Evolutionary conservation across 2,329 filamentous ascomycete genomes (phyloP).

Genomic region (Meredithiella fracta): DNA sequence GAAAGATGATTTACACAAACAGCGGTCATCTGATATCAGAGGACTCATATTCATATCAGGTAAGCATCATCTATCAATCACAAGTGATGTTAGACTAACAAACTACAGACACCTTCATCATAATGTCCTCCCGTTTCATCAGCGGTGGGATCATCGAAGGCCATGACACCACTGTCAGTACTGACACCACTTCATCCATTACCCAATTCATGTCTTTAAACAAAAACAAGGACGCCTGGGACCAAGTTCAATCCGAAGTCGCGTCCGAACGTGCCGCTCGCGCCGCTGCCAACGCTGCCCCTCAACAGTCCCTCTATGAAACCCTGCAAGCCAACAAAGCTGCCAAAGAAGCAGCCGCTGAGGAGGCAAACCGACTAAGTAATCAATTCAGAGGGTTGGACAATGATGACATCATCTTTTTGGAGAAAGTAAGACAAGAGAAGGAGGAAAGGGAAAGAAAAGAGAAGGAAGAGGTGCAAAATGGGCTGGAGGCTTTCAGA

Average conservation of each 20-base stretch:
- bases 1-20: too few species aligned
- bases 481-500: slow-evolving; percentile 39
- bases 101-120: background rate
- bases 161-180: slow-evolving; percentile 1
- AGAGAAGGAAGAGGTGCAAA: slow-evolving; percentile 37
- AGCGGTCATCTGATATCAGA: too few species aligned
- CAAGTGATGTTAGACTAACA: background rate
- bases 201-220: too few species aligned
- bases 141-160: slow-evolving; percentile 35
- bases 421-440: slow-evolving; percentile 40
- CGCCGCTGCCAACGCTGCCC: slow-evolving; percentile 29
- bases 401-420: slow-evolving; percentile 62
- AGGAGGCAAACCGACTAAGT: slow-evolving; percentile 52
- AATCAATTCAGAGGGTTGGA: slow-evolving; percentile 67
- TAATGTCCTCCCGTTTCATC: slow-evolving; percentile 39
- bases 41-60: background rate
- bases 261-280: slow-evolving; percentile 41
- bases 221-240: slow-evolving; percentile 37
- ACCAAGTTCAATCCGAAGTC: slow-evolving; percentile 45
- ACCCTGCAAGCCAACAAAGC: slow-evolving; percentile 62
- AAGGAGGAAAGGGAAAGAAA: slow-evolving; percentile 37
- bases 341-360: slow-evolving; percentile 68
- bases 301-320: slow-evolving; percentile 50
- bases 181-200: slow-evolving; percentile 12
- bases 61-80: background rate